Evolutionary conservation across 768 basidiomycete species (phyloP), one percentile per base, ranked within the genome.

Genomic region (Ramaria sp.): DNA sequence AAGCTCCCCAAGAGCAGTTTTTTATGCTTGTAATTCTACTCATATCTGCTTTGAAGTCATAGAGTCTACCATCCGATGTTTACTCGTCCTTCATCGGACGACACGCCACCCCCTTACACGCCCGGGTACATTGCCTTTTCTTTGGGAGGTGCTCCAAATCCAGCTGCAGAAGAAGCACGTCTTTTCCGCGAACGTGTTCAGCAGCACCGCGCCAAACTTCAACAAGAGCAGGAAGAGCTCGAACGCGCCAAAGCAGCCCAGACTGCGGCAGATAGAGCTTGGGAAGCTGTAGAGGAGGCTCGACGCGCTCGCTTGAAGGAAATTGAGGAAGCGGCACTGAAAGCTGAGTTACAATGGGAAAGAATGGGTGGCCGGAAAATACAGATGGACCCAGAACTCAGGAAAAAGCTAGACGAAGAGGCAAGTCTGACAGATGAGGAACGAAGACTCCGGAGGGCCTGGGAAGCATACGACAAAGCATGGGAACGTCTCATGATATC

Each of bases 321-420:
- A n/a, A 74, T 76, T 52, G 70, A 63, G 8, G 69, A 60, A n/a
- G 72, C 76, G 44, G 71, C 71, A 12, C 66, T 69, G n/a, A 64
- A 64, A 43, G 76, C 75, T 27, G 81, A 82, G 62, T 70, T 78
- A 50, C 75, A 74, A 13, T 83, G 81, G 78, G 81, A 83, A 1
- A 71, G 77, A 9, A 73, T 71, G 9, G 81, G 81, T 24, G 79
- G 77, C 79, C 60, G 66, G 66, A 10, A 79, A 79, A 7, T 69
- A 66, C 50, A 70, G 78, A 41, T 20, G 18, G 79, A 82, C 61
- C 65, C 64, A 59, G 69, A 60, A n/a, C 72, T 77, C 48, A 82
- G 78, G 2, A 69, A 73, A 56, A 64, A 62, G 10, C 70, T 82
- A 25, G 66, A 73, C 13, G 69, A 67, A 38, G 79, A 82, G 57